phyloP scores from a whole-genome alignment of 306 rosid genomes.

The Trifolium repens region DNA sequence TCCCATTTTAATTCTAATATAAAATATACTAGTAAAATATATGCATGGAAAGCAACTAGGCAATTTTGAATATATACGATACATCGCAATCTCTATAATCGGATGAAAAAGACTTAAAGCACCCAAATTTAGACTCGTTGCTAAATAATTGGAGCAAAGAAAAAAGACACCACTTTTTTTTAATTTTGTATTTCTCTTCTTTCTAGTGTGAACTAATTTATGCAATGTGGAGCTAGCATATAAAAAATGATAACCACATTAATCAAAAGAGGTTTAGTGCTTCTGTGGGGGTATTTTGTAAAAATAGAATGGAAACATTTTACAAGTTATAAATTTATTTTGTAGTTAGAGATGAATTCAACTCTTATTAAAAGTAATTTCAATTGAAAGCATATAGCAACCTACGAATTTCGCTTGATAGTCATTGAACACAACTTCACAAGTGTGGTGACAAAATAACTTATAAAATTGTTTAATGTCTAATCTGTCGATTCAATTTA shows the following conservation, averaged over 20 bases:
- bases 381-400: too few species aligned
- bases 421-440: too few species aligned
- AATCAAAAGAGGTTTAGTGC: neutral
- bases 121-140: slow-evolving; percentile 32
- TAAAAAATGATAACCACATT: neutral
- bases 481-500: too few species aligned
- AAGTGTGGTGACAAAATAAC: too few species aligned
- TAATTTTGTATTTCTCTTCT: neutral
- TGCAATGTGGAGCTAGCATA: neutral
- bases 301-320: too few species aligned
- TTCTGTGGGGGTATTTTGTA: neutral
- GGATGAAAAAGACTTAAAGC: slow-evolving; percentile 28
- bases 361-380: too few species aligned
- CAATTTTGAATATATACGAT: slow-evolving; percentile 15
- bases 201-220: neutral
- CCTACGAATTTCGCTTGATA: too few species aligned
- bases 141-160: slow-evolving; percentile 3
- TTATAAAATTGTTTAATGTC: too few species aligned
- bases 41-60: slow-evolving; percentile 51
- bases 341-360: too few species aligned
- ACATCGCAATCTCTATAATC: slow-evolving; percentile 35
- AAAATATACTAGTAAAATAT: neutral
- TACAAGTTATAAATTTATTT: too few species aligned
- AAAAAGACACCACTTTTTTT: neutral
- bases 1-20: too few species aligned